Evolutionary conservation across 805 yeast species (phyloP).

Genomic region (Lipomyces sp.): DNA sequence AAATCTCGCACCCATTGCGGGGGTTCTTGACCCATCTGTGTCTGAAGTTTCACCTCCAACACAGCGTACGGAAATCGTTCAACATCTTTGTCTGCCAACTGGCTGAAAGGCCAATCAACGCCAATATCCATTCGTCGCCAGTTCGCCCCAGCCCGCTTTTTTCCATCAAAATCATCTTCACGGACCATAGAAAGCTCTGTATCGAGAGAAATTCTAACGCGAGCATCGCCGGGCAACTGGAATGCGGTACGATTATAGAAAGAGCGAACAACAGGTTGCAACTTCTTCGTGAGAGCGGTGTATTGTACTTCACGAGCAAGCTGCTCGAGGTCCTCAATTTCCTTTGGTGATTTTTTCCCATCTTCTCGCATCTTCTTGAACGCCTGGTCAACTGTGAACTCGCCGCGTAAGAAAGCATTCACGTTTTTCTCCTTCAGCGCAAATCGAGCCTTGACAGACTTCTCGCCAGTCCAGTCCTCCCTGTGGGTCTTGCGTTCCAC

Average conservation of each 20-base stretch:
- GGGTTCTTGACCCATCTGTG: slow-evolving; percentile 98
- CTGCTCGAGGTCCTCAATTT: slow-evolving; percentile 87
- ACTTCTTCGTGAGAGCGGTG: slow-evolving; percentile 73
- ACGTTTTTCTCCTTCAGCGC: slow-evolving; percentile 87
- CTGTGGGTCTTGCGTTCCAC: slow-evolving; percentile 97
- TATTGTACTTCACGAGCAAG: slow-evolving; percentile 92
- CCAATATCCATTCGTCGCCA: slow-evolving; percentile 99
- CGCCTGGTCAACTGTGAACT: slow-evolving; percentile 80
- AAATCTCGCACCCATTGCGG: slow-evolving; percentile 96
- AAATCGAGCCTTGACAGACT: slow-evolving; percentile 97
- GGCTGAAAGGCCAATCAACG: slow-evolving; percentile 90
- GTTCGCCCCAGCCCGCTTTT: slow-evolving; percentile 82
- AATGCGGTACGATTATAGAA: slow-evolving; percentile 98
- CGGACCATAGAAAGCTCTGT: slow-evolving; percentile 97
- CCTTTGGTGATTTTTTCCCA: slow-evolving; percentile 81
- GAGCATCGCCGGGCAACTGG: slow-evolving; percentile 98
- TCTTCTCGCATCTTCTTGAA: slow-evolving; percentile 91
- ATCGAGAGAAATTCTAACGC: slow-evolving; percentile 96
- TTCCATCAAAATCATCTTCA: slow-evolving; percentile 94
- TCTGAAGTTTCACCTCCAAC: slow-evolving; percentile 92
- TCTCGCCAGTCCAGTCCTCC: slow-evolving; percentile 99
- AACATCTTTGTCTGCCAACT: slow-evolving; percentile 77
- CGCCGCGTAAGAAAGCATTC: slow-evolving; percentile 78
- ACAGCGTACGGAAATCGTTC: slow-evolving; percentile 97
- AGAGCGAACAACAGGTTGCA: slow-evolving; percentile 92